Base-by-base conservation (phyloP, 2,329 filamentous ascomycete genomes). In the Colletotrichum simmondsii region DNA sequence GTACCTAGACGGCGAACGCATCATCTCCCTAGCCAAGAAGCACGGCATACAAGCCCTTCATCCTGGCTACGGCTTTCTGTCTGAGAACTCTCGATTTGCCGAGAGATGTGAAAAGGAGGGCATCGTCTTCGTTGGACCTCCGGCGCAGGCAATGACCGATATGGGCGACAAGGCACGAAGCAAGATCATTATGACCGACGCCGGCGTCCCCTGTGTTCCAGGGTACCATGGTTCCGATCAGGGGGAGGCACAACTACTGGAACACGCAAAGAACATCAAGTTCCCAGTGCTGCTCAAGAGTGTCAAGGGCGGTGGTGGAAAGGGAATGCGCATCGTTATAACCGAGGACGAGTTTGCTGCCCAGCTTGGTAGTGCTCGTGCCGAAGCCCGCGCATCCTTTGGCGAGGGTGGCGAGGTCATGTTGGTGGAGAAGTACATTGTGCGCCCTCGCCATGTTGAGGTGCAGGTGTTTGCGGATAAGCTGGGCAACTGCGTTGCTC, bases 191-290 rank as follows among this genome's bases (percentile, higher is more conserved):
- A 98, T 99, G 97, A 95, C 91, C 42, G 91, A 91, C 5, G 96
- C 97, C n/a, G 95, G 95, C 10, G 97, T 99, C 4, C 95, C 95
- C 5, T 98, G 97, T 79, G 97, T 99, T 61, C 97, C 97, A 0
- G 97, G 97, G 0, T 99, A 99, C 79, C 97, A 98, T 81, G 97
- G 97, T 22, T 79, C 87, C 1, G 94, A 98, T 65, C 97, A 99
- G 84, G 91, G 93, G 61, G 87, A 89, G 59, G 81, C 85, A 68
- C 83, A 90, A 76, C 81, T 92, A 30, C 80, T 94, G 68, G 84
- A 86, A 11, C 91, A 96, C 80, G 96, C 97, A 8, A 90, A 89
- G 77, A 91, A 93, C 75, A 86, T 93, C 76, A 86, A 86, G 32
- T 93, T 92, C 76, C 92, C 92, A 14, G 92, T 95, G 7, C 87